Percentiles rank a stretch among this genome's conserved stretches.
Evolutionary conservation across 208 protist species (phyloP).

Genomic region (Leishmania martiniquensis): DNA sequence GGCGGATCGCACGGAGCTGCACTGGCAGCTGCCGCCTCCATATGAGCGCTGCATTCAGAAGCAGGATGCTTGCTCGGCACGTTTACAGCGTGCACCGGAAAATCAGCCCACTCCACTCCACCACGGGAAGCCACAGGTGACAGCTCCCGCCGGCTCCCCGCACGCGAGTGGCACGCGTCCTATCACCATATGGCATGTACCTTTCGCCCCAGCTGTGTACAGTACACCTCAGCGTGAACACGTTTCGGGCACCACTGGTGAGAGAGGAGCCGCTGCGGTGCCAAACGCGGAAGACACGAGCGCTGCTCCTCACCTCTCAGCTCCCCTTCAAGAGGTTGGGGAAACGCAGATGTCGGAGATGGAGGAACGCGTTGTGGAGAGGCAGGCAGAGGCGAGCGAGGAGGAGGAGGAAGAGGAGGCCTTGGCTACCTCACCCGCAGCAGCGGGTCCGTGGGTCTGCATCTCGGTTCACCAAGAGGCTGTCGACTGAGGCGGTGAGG

Average conservation of each 20-base stretch:
- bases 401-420: background rate
- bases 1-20: slow-evolving; percentile 37
- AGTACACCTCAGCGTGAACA: background rate
- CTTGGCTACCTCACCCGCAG: background rate
- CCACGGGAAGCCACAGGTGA: background rate
- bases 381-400: background rate
- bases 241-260: background rate
- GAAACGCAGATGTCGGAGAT: background rate
- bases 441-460: slow-evolving; percentile 2
- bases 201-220: background rate
- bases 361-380: background rate
- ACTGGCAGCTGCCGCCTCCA: slow-evolving; percentile 47
- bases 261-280: no score
- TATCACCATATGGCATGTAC: slow-evolving; percentile 1
- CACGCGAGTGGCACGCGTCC: background rate
- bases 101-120: background rate
- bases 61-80: background rate
- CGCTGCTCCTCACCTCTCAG: background rate
- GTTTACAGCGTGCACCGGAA: background rate
- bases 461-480: background rate
- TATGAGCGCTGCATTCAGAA: slow-evolving; percentile 64
- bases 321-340: background rate
- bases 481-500: background rate
- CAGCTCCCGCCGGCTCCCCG: background rate
- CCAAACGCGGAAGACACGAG: background rate